Evolutionary conservation across 176 grass and related monocot species (phyloP).

Genomic region (Eragrostis nindensis): DNA sequence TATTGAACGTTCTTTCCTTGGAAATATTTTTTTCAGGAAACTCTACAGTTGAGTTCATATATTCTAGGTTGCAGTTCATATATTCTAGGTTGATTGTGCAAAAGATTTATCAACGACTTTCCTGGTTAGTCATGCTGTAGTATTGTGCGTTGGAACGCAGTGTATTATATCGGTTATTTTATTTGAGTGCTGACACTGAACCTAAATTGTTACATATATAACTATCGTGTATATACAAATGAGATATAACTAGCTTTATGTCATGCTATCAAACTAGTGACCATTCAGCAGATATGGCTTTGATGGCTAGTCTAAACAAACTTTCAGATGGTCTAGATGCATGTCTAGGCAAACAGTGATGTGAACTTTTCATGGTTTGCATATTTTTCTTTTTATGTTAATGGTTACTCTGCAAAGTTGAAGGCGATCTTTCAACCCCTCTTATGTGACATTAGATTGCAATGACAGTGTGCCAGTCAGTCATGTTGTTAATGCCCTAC

Average conservation of each 20-base stretch:
- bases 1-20: neutral
- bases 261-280: constrained; percentile 2
- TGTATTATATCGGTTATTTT: neutral
- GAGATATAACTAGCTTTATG: neutral
- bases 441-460: constrained; percentile 2
- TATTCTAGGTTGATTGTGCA: neutral
- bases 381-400: constrained; percentile 9
- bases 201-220: neutral
- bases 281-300: neutral
- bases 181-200: neutral
- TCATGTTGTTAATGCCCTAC: neutral
- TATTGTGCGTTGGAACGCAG: neutral
- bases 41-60: neutral
- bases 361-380: neutral
- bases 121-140: neutral
- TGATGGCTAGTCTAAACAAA: neutral
- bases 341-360: neutral
- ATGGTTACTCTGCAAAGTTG: neutral
- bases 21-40: neutral
- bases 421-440: neutral
- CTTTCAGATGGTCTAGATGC: neutral
- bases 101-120: neutral
- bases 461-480: neutral
- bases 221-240: neutral
- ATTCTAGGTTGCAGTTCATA: neutral